phyloP scores from a whole-genome alignment of 257 asterid genomes.

The Solanum tacnaense region DNA sequence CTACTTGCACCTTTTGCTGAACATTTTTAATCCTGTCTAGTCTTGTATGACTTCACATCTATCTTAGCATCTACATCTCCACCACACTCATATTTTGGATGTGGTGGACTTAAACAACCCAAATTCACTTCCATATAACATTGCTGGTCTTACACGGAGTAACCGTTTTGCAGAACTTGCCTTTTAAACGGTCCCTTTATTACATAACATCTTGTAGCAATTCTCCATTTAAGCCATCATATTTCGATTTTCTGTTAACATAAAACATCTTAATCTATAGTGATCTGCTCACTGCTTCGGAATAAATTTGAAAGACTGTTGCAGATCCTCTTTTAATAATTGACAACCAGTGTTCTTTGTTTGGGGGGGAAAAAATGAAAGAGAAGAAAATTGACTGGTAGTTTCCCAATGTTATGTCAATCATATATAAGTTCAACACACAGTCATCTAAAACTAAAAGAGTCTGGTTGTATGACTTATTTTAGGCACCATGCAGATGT shows the following conservation, averaged over 20 bases:
- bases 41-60: background rate
- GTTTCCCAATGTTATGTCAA: background rate
- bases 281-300: background rate
- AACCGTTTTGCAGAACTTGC: background rate
- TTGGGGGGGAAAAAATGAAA: background rate
- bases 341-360: background rate
- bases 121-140: background rate
- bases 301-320: background rate
- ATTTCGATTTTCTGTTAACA: background rate
- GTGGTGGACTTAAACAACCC: background rate
- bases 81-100: background rate
- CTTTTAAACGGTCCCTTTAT: background rate
- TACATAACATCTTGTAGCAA: background rate
- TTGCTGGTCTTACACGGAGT: background rate
- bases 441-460: background rate
- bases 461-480: background rate
- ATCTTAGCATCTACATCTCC: background rate
- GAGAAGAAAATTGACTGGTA: background rate
- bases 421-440: background rate
- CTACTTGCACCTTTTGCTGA: background rate
- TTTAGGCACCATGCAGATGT: background rate
- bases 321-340: background rate
- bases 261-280: background rate
- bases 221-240: background rate
- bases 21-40: background rate